Evolutionary conservation across 2,329 filamentous ascomycete species (phyloP), one percentile per base, ranked within the genome.

Genomic region (Cercospora citrullina): DNA sequence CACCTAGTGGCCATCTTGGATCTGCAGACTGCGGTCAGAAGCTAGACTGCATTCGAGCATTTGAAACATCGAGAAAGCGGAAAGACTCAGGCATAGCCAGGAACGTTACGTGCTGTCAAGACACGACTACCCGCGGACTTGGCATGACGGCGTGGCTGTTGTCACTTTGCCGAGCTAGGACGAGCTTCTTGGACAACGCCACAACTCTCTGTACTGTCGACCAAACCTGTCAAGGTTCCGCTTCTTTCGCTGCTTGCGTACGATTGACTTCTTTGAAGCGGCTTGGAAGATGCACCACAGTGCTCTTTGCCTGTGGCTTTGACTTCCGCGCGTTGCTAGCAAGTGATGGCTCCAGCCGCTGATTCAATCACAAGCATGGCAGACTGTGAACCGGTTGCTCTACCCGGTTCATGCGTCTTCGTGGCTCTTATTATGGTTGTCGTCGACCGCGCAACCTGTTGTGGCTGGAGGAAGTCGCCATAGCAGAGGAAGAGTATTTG

Each of bases 101-200:
- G 18, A 57, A 39, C 42, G 33, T 28, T 63, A 28, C 45, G 42
- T 42, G 26, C 30, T 31, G 45, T 30, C 61, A 62, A 62, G 60
- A 62, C 16, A 12, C 8, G 23, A 30, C 10, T 9, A 23, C 36
- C 60, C 60, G 60, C 60, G 60, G 36, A 62, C 60, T 62, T 45
- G 60, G 60, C 60, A 30, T 33, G 26, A 45, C 4, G 31, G 23
- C 36, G 58, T 60, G 31, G 36, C 31, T 21, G 31, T 8, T 26
- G 39, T 62, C 60, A 39, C 26, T 21, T 18, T 62, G 60, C 60
- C 60, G 60, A 36, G 60, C 18, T 39, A 48, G 55, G 55, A 51
- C 60, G 60, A 62, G 60, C 60, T 62, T 42, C 60, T 62, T 45
- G 60, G 60, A 18, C 16, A 18, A 28, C 60, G 60, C 39, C 60